These are phyloP conservation scores for Fistulinella cinereoalba DNA, from an alignment of 1,284 basidiomycete genomes.

Conservation along the genomic window DNA sequence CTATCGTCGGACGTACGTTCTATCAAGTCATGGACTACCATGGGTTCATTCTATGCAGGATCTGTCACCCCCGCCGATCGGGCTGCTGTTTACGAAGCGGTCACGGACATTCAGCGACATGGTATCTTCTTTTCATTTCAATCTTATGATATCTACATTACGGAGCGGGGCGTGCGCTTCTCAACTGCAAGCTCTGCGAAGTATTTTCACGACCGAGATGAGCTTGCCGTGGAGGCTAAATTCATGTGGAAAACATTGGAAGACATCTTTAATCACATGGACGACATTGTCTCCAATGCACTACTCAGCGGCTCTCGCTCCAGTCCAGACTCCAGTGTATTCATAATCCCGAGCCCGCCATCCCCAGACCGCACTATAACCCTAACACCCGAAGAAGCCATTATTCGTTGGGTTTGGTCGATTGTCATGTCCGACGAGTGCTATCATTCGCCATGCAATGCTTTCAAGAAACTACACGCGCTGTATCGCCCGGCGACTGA, in stretches of 20 bases:
- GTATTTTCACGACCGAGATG: conserved; percentile 23
- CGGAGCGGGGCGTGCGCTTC: conserved; percentile 32
- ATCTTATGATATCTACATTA: conserved; percentile 32
- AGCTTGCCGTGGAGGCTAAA: conserved; percentile 21
- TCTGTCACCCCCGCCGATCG: conserved; percentile 35
- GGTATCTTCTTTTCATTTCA: conserved; percentile 31
- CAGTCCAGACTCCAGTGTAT: conserved; percentile 2
- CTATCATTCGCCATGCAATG: neutral
- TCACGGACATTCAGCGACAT: conserved; percentile 39
- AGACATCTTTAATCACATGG: conserved; percentile 20
- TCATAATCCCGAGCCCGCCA: conserved; percentile 30
- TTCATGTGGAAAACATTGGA: conserved; percentile 20
- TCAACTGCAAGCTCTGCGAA: conserved; percentile 16
- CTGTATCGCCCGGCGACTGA: conserved; percentile 1
- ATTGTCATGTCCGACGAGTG: conserved; percentile 17
- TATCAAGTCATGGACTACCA: neutral
- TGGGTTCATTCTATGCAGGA: conserved; percentile 24
- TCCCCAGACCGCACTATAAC: conserved; percentile 23
- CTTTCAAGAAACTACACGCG: conserved; percentile 1
- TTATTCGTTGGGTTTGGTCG: conserved; percentile 28
- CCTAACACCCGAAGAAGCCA: conserved; percentile 18
- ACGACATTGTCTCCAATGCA: conserved; percentile 1
- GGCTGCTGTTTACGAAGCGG: conserved; percentile 40
- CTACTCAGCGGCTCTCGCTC: conserved; percentile 9
- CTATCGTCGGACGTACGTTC: conserved; percentile 39